Base-by-base conservation (phyloP, 106 monocot species). In the Phalaenopsis equestris region DNA sequence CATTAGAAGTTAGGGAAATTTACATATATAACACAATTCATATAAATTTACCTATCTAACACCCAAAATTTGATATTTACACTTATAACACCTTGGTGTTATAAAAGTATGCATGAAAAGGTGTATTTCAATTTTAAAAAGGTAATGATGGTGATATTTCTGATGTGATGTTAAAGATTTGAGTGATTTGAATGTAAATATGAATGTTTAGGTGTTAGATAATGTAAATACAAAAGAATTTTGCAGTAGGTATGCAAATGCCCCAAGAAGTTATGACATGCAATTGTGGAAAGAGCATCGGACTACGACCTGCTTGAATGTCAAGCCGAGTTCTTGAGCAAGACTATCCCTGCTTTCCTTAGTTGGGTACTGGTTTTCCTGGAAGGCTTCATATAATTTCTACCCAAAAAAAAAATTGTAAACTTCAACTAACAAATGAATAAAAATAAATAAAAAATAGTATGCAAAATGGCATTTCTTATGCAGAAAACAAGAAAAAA, bases 301-400 rank as follows among this genome's bases (percentile, higher is more conserved):
- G 11, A 76, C 46, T 19, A 23, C 56, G 57, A 83, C 83, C 83
- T 83, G 83, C 36, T 57, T 37, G 52, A 23, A 73, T 79, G 78
- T 79, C 73, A 78, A 41, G 30, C 83, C 58, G 70, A 83, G 78
- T 57, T 83, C 78, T 74, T 79, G 78, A 70, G 83, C 78, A 8
- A 83, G 45, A 58, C 74, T 79, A 73, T 79, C 83, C 56, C 61
- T 83, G 30, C 73, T 61, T 55, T 78, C 49, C n/a, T 78, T 72
- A 16, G 72, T 73, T 42, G 83, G 83, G 45, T 83, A 83, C 45
- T 83, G 83, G 36, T 83, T 83, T 79, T 83, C 79, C 74, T 83
- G 78, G 73, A 83, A 83, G 47, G 43, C 18, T 36, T 79, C 83
- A 74, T 57, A 58, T 41, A 83, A 77, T 79, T 83, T 79, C 83